These are phyloP conservation scores for Colletotrichum brevisporum DNA, from an alignment of 2,329 filamentous ascomycete species.

Conservation along the genomic window DNA sequence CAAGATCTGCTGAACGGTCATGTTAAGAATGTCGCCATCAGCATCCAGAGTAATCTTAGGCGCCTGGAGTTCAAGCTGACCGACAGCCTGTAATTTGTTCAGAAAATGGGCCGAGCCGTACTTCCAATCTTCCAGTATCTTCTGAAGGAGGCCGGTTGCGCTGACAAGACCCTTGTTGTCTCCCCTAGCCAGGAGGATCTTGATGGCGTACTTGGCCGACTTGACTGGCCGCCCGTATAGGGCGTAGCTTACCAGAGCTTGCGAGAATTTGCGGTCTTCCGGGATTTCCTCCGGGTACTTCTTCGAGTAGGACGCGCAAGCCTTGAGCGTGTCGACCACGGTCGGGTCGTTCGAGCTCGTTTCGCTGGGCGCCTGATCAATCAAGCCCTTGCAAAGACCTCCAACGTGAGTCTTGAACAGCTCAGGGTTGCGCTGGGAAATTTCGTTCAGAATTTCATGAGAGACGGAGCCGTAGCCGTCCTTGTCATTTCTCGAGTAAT, in stretches of 20 bases:
- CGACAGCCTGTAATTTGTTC: constrained; percentile 78
- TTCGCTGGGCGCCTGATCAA: constrained; percentile 82
- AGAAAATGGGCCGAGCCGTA: constrained; percentile 83
- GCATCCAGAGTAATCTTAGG: constrained; percentile 80
- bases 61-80: constrained; percentile 82
- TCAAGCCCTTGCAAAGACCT: constrained; percentile 89
- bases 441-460: constrained; percentile 91
- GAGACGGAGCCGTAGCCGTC: constrained; percentile 83
- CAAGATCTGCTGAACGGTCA: constrained; percentile 82
- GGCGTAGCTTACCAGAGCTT: constrained; percentile 86
- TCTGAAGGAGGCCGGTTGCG: constrained; percentile 85
- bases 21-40: constrained; percentile 82
- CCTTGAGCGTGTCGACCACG: constrained; percentile 92
- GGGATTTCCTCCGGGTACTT: constrained; percentile 89
- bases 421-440: constrained; percentile 89
- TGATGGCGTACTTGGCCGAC: constrained; percentile 93
- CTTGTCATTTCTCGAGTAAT: constrained; percentile 87
- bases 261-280: constrained; percentile 82
- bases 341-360: constrained; percentile 77
- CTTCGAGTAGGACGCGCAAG: constrained; percentile 91
- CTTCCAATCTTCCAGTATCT: constrained; percentile 80
- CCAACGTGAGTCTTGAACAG: constrained; percentile 94
- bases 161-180: constrained; percentile 84
- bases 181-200: constrained; percentile 83
- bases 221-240: constrained; percentile 84